Percentiles rank a stretch among this genome's conserved stretches.
These are phyloP conservation scores for Teratosphaeria epicoccoides DNA, from an alignment of 2,329 filamentous ascomycete genomes.

Conservation along the genomic window DNA sequence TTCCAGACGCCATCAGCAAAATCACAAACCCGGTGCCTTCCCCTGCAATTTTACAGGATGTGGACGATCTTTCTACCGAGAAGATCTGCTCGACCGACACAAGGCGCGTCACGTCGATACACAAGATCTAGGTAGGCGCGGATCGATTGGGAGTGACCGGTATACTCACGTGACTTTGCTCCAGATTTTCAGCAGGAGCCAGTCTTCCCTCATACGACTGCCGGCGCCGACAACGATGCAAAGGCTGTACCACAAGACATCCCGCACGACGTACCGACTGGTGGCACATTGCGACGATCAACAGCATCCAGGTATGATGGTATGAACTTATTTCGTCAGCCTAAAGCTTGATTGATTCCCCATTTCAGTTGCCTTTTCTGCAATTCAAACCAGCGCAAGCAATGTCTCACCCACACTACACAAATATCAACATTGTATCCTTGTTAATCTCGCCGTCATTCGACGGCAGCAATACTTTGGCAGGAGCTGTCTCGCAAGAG, in stretches of 20 bases:
- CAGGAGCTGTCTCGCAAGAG: background rate
- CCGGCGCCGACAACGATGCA: background rate
- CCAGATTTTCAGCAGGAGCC: background rate
- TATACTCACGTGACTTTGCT: slow-evolving; percentile 6
- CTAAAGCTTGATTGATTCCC: slow-evolving; percentile 4
- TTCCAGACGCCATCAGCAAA: slow-evolving; percentile 37
- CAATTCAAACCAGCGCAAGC: too few species aligned
- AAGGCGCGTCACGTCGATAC: slow-evolving; percentile 31
- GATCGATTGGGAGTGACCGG: slow-evolving; percentile 14
- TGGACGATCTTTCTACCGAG: slow-evolving; percentile 33
- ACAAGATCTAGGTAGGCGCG: slow-evolving; percentile 11
- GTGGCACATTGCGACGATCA: background rate
- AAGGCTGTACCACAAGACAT: background rate
- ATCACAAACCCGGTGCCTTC: slow-evolving; percentile 33
- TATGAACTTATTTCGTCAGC: slow-evolving; percentile 8
- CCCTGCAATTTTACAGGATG: slow-evolving; percentile 32
- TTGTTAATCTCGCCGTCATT: background rate
- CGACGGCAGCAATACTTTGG: background rate
- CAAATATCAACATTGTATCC: too few species aligned
- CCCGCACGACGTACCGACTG: slow-evolving; percentile 4
- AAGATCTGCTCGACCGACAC: slow-evolving; percentile 36
- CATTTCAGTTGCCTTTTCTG: slow-evolving; percentile 9
- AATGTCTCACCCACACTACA: too few species aligned
- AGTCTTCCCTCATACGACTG: background rate
- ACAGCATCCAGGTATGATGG: slow-evolving; percentile 12